Base-by-base conservation (phyloP, 108 stramenopile species). In the Aureococcus anophagefferens region DNA sequence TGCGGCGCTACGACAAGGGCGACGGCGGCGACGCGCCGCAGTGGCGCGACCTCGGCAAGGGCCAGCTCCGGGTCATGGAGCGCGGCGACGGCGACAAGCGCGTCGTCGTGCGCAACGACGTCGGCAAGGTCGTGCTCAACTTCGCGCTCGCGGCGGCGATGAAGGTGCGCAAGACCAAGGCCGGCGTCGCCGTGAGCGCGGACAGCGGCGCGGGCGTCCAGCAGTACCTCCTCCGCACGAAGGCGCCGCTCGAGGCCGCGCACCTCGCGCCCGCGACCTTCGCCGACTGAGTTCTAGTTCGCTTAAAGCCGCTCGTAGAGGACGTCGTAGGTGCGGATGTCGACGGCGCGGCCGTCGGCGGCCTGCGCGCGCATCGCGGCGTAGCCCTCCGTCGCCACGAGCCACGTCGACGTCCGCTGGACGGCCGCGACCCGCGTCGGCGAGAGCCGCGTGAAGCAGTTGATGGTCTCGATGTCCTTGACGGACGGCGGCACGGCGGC, bases 401-500 rank as follows among this genome's bases (percentile, higher is more conserved):
- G 14, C 25, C 51, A 59, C 51, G 51, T 59, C 51, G 51, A 16
- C 21, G 21, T 59, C 7, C 51, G 51, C 25, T 59, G 51, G 7
- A 1, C 13, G 51, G 51, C 17, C 7, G 25, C 25, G 51, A 59
- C 25, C 7, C 25, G 25, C 3, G 0, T 11, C 7, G 4, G 7
- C 21, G 17, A 25, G 21, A 28, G 1, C 21, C 14, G 17, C 25
- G 14, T 25, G 13, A 59, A 59, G 25, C 4, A 11, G 25, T 59
- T 59, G 51, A 59, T 59, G 21, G 51, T 59, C 51, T 59, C 51
- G 51, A 59, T 59, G 51, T 59, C 51, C 51, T 59, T 59, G 21
- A 59, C 51, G 7, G 51, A 59, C 21, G 51, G 51, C 51, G 51
- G 51, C 51, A 25, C 51, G 51, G 13, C 3, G 51, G 17, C 51